Percentiles rank a stretch among this genome's conserved stretches.
phyloP scores from a whole-genome alignment of 2,329 filamentous ascomycete genomes.

The Leptographium flavum region DNA sequence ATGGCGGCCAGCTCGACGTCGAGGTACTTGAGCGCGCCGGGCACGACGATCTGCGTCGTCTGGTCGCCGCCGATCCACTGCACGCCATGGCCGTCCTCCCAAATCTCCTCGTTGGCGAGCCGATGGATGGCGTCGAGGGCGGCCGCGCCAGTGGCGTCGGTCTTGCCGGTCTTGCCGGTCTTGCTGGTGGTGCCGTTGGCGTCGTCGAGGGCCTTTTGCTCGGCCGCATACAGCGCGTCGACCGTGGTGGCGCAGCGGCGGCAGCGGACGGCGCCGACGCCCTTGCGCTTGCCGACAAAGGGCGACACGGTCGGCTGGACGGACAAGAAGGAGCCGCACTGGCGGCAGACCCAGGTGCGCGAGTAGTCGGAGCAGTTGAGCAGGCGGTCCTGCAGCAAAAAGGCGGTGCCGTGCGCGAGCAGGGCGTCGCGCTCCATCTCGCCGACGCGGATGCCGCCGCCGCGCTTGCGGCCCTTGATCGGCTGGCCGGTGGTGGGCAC shows the following conservation, averaged over 20 bases:
- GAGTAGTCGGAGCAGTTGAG: conserved; percentile 96
- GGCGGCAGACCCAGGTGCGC: conserved; percentile 76
- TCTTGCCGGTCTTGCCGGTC: conserved; percentile 17
- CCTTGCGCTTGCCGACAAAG: conserved; percentile 49
- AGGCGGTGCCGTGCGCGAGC: conserved; percentile 87
- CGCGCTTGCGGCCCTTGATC: conserved; percentile 91
- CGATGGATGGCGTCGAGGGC: conserved; percentile 1
- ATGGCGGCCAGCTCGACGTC: conserved; percentile 94
- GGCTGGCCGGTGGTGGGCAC: conserved; percentile 86
- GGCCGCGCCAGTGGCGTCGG: conserved; percentile 30
- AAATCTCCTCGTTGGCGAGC: conserved; percentile 38
- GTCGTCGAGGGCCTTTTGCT: conserved; percentile 27
- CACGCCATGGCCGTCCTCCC: conserved; percentile 80
- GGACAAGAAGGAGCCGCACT: conserved; percentile 80
- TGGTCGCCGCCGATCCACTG: conserved; percentile 82
- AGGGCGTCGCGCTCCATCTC: conserved; percentile 98
- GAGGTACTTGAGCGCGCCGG: conserved; percentile 80
- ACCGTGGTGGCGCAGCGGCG: conserved; percentile 57
- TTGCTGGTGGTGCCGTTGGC: conserved; percentile 30
- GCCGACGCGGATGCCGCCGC: conserved; percentile 95
- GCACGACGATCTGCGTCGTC: conserved; percentile 82
- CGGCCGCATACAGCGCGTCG: conserved; percentile 27
- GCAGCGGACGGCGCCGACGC: conserved; percentile 60
- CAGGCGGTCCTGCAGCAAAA: conserved; percentile 84
- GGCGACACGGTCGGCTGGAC: conserved; percentile 65